Evolutionary conservation across 164 flowering plant genomes (phyloP), one percentile per base, ranked within the genome.

Genomic region (Macadamia tetraphylla): DNA sequence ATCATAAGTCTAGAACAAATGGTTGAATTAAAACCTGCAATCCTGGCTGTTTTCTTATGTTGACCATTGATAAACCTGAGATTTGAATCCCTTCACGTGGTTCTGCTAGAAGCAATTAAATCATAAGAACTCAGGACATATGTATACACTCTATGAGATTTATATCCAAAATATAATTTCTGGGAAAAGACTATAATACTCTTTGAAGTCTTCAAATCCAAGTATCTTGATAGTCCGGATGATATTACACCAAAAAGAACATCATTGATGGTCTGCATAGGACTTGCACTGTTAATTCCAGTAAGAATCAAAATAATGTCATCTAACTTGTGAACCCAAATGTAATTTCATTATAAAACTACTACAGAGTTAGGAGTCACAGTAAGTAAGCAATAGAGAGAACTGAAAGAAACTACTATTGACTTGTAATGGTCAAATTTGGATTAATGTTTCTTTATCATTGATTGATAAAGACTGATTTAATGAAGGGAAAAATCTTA

Each of bases 241-340:
- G 94, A 82, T 63, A 92, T 75, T 9, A 88, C 75, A 61, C 88
- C 93, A 29, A 90, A 82, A 30, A 92, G 88, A 76, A 90, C 96
- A 68, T 92, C 98, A 66, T 92, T 92, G 14, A 90, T 80, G 8
- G 96, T 92, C 94, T 92, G 92, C 77, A 79, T 32, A 6, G 40
- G 5, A 35, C 40, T 35, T 35, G 40, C 40, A 35, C 5, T 35
- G 40, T 35, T 35, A 35, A 35, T 35, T 35, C 40, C 5, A 35
- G 3, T 5, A 35, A 35, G 40, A 2, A 35, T 35, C 40, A 35
- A 35, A 35, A 35, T 2, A 35, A 35, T 35, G 40, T 35, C 40
- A 35, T 35, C 40, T 35, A 35, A 35, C 3, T 2, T 35, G 40
- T 35, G 5, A 35, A 35, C 40, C 40, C 40, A 35, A 35, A 35